These are phyloP conservation scores for Nepenthes alata DNA, from an alignment of 179 eudicot genomes.

Conservation along the genomic window DNA sequence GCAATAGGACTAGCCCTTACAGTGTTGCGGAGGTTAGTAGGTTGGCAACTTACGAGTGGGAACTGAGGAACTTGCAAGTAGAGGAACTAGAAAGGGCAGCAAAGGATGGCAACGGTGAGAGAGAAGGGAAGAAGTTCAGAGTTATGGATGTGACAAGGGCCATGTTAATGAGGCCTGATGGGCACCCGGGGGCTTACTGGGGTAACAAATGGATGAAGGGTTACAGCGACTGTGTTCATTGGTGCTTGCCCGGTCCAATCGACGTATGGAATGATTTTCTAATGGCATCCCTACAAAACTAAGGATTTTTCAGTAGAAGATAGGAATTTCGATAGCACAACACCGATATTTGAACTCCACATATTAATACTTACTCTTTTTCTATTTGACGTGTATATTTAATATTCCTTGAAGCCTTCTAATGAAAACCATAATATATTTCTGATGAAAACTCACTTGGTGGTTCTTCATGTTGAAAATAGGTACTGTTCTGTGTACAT, in stretches of 20 bases:
- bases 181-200: conserved; percentile 47
- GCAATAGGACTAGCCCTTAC: conserved; percentile 43
- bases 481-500: no score
- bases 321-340: no score
- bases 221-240: conserved; percentile 55
- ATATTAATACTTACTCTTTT: no score
- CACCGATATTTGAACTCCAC: no score
- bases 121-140: conserved; percentile 15
- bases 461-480: no score
- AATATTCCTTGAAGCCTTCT: no score
- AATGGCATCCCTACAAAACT: conserved; percentile 18
- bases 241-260: conserved; percentile 66
- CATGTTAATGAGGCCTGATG: conserved; percentile 54
- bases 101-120: conserved; percentile 3
- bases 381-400: no score
- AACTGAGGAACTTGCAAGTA: conserved; percentile 24
- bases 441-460: no score
- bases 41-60: conserved; percentile 12
- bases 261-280: conserved; percentile 52
- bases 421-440: no score
- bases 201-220: conserved; percentile 48
- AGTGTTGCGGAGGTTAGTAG: conserved; percentile 10
- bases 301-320: neutral
- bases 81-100: conserved; percentile 28
- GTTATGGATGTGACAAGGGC: conserved; percentile 38